Base-by-base conservation (phyloP, 106 monocot genomes). In the Acorus calamus region DNA sequence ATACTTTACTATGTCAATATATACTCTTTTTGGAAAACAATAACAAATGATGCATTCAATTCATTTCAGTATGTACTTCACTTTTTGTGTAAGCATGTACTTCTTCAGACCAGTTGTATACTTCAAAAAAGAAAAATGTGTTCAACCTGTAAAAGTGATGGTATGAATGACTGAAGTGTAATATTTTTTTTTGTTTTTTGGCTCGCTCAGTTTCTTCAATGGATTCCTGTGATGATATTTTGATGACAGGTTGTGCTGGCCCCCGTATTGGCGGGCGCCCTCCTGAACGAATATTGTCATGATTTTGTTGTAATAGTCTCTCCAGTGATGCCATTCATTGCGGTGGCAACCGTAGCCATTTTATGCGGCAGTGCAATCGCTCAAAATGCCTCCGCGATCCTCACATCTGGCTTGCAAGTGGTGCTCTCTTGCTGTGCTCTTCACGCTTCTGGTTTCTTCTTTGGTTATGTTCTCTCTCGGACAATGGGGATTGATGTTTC, bases 321-420 rank as follows among this genome's bases (percentile, higher is more conserved):
- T 50, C 89, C 94, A 10, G 8, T 89, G 14, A 94, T 94, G 94
- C 94, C 94, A 45, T 77, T 89, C 42, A 65, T 94, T 47, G 86
- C 89, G 6, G 94, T 89, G 2, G 73, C 79, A 11, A 89, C 84
- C 9, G 94, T 94, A 45, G 86, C 89, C 8, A 53, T 84, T 57
- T 71, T 94, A 4, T 84, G 89, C 76, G 94, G 89, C 10, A 83
- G 80, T 74, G 94, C 94, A 50, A 84, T 94, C 53, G 86, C 81
- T 53, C 94, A 86, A 65, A 94, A 78, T 78, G 89, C 94, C 14
- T 57, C 89, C 3, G 83, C 86, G 12, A 86, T 94, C 47, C 83
- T 94, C 3, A 42, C 83, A 5, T 89, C 89, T 8, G 94, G 94
- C 1, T 68, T 80, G 59, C 81, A 86, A 65, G 94, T 89, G 28